Evolutionary conservation across 2,329 filamentous ascomycete species (phyloP), one percentile per base, ranked within the genome.

Genomic region (Colletotrichum sp.): DNA sequence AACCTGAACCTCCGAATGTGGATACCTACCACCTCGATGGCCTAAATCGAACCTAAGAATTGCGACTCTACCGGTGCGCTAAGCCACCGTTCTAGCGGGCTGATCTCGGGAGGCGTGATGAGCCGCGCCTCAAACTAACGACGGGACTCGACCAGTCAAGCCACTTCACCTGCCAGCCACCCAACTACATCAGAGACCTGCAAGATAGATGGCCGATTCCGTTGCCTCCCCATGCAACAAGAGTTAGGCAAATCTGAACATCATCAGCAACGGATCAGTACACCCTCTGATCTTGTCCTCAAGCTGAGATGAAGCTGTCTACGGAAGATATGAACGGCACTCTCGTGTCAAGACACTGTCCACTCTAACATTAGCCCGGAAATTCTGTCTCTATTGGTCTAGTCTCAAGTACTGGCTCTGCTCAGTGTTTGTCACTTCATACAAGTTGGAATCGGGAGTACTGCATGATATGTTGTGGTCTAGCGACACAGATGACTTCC

Each of bases 81-180:
- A 64, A 75, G 73, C 73, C 73, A 72, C 57, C 44, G 52, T 68
- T 64, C 39, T 34, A 67, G 62, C 32, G 49, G 36, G 24, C 32
- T 34, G 63, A 49, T 63, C 63, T 30, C 36, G 72, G 72, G 63
- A 75, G 73, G 69, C 55, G 69, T 72, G 39, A 68, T 64, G 26
- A 55, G 24, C 62, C 71, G 63, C 72, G 63, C 55, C 72, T 60
- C 32, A 28, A 62, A 5, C 63, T n/a, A 67, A 39, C 30, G 18
- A 21, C 24, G 44, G 44, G n/a, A 52, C 21, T 39, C 52, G 32
- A 24, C 62, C 21, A 55, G 62, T 52, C 49, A 39, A 75, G 72
- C 62, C 55, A 71, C 36, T 34, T 28, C 55, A 66, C 24, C 69
- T 28, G 69, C 34, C 55, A 28, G 13, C 44, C 44, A n/a, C 52